These are phyloP conservation scores for Trichoderma sp. DNA, from an alignment of 2,329 filamentous ascomycete genomes.

Conservation along the genomic window DNA sequence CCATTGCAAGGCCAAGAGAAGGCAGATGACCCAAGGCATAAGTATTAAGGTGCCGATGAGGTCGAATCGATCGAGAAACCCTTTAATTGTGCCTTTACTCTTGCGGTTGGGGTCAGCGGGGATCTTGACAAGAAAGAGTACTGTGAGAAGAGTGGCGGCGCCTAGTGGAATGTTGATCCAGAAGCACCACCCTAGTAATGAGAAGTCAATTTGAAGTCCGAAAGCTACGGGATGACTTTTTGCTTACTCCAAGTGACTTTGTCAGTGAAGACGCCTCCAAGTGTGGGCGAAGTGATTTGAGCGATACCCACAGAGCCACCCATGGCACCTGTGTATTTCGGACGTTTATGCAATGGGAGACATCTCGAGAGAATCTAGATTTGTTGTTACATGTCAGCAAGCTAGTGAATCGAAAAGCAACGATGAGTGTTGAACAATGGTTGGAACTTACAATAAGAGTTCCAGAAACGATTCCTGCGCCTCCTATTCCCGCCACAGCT, in stretches of 20 bases:
- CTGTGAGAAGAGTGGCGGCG: neutral
- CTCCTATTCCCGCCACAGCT: neutral
- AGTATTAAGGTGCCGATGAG: neutral
- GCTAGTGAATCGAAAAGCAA: neutral
- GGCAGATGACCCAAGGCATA: slow-evolving; percentile 41
- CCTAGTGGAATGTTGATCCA: neutral
- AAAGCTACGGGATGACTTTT: slow-evolving; percentile 11
- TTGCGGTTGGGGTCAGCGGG: neutral
- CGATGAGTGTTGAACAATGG: accelerated
- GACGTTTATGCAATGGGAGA: neutral
- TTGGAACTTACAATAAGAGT: neutral
- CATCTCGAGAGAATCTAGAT: neutral
- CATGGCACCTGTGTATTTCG: neutral
- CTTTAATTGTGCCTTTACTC: neutral
- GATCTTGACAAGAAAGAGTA: neutral
- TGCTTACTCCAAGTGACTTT: slow-evolving; percentile 5
- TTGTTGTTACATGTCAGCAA: neutral
- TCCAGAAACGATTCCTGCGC: neutral
- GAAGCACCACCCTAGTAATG: neutral
- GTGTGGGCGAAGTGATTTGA: neutral
- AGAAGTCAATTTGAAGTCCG: neutral
- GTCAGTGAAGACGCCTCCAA: neutral
- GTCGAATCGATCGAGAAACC: neutral
- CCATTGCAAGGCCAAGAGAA: slow-evolving; percentile 51
- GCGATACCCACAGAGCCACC: neutral